phyloP scores from a whole-genome alignment of 345 rosid genomes.

The Trapa bicornis region DNA sequence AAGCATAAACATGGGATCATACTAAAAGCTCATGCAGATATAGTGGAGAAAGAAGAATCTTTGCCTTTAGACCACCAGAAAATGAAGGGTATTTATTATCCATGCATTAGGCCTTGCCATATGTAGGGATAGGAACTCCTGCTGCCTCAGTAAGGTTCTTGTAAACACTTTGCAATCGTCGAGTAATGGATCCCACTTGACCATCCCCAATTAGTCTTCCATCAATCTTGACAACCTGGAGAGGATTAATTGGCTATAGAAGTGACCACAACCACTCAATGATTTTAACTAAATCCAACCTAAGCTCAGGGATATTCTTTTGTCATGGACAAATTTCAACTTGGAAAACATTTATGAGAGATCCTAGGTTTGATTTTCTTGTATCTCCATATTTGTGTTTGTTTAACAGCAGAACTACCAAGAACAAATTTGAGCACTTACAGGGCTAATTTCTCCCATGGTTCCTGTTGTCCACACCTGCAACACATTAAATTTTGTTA shows the following conservation, averaged over 20 bases:
- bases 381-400: background rate
- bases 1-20: background rate
- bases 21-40: background rate
- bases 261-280: background rate
- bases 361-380: background rate
- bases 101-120: constrained; percentile 2
- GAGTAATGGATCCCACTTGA: constrained; percentile 55
- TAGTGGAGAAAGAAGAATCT: background rate
- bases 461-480: constrained; percentile 94
- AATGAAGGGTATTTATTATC: background rate
- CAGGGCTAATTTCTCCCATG: constrained; percentile 86
- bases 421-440: constrained; percentile 14
- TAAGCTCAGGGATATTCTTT: background rate
- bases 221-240: constrained; percentile 8
- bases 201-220: constrained; percentile 41
- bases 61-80: background rate
- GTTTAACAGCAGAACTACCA: background rate
- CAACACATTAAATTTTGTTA: background rate
- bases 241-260: background rate
- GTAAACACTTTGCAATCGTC: constrained; percentile 49
- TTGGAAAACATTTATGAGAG: background rate
- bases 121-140: constrained; percentile 67
- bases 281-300: background rate
- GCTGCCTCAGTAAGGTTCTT: constrained; percentile 44
- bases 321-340: background rate